Evolutionary conservation across 2,329 filamentous ascomycete species (phyloP).

Genomic region (Lithohypha guttulata): DNA sequence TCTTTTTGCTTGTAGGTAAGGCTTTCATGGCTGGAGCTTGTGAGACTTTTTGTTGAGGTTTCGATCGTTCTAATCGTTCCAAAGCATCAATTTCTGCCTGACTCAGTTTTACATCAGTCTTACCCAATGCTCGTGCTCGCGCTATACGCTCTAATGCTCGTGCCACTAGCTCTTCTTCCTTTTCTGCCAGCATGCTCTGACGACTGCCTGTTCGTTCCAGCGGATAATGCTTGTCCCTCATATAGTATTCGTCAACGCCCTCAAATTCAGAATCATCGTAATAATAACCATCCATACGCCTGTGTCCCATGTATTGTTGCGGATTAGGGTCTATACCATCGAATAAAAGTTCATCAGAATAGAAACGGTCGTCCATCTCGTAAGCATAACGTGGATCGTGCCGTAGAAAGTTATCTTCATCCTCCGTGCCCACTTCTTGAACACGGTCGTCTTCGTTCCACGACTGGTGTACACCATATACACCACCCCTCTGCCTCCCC

Average conservation of each 20-base stretch:
- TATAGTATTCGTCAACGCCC: constrained; percentile 42
- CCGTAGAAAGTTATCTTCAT: constrained; percentile 46
- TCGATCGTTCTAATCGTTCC: constrained; percentile 43
- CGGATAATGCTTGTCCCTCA: constrained; percentile 3
- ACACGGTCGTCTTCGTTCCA: constrained; percentile 36
- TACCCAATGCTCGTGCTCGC: constrained; percentile 64
- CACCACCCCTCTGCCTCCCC: constrained; percentile 43
- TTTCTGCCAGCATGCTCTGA: constrained; percentile 43
- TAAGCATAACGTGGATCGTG: constrained; percentile 40
- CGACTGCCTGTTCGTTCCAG: constrained; percentile 22
- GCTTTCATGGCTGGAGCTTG: constrained; percentile 26
- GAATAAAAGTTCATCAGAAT: constrained; percentile 51
- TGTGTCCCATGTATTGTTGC: constrained; percentile 29
- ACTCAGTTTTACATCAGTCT: constrained; percentile 67
- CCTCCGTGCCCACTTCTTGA: constrained; percentile 31
- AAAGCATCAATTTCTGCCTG: constrained; percentile 71
- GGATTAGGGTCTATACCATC: constrained; percentile 49
- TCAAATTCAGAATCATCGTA: constrained; percentile 35
- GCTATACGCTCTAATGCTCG: constrained; percentile 71
- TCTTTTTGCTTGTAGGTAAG: constrained; percentile 23
- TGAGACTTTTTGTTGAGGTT: constrained; percentile 43
- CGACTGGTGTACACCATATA: constrained; percentile 41
- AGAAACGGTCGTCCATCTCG: constrained; percentile 38
- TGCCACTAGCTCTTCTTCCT: constrained; percentile 66
- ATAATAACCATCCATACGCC: constrained; percentile 40